Evolutionary conservation across 441 rosid genomes (phyloP), one percentile per base, ranked within the genome.

Genomic region (Codiaeum variegatum): DNA sequence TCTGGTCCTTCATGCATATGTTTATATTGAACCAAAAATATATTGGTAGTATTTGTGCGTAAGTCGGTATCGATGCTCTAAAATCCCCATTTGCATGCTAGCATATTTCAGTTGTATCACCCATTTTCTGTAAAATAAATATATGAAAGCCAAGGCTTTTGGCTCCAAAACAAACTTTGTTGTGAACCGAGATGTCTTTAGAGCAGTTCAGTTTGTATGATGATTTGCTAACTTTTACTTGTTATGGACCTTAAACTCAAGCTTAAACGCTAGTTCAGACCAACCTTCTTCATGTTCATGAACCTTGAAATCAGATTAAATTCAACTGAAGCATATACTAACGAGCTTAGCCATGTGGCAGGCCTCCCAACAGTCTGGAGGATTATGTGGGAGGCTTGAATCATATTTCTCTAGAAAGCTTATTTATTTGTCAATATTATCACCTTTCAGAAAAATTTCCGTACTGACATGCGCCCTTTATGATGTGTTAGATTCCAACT

Each of bases 401-500:
- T 5, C 8, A 7, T 0, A 13, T 13, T 60, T n/a, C n/a, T n/a
- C n/a, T n/a, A n/a, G n/a, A n/a, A n/a, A n/a, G n/a, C n/a, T n/a
- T n/a, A n/a, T n/a, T n/a, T n/a, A n/a, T n/a, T n/a, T n/a, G n/a
- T n/a, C n/a, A n/a, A n/a, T n/a, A n/a, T n/a, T n/a, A n/a, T n/a
- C n/a, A n/a, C n/a, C n/a, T n/a, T n/a, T n/a, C n/a, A n/a, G n/a
- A n/a, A n/a, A n/a, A 26, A 56, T 28, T 56, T 40, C 46, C 6
- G 6, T 38, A 44, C 10, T 56, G 38, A 66, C 8, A 10, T 51
- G 21, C 32, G 70, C 32, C 70, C 58, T 54, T 29, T 19, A 55
- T 68, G 42, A 19, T 71, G 55, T 68, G 42, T 38, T 78, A 95
- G 99, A 83, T 93, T 74, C 99, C 99, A 23, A 91, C 94, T 0